Evolutionary conservation across 2,329 filamentous ascomycete species (phyloP).

Genomic region (Cyphellophora europaea): DNA sequence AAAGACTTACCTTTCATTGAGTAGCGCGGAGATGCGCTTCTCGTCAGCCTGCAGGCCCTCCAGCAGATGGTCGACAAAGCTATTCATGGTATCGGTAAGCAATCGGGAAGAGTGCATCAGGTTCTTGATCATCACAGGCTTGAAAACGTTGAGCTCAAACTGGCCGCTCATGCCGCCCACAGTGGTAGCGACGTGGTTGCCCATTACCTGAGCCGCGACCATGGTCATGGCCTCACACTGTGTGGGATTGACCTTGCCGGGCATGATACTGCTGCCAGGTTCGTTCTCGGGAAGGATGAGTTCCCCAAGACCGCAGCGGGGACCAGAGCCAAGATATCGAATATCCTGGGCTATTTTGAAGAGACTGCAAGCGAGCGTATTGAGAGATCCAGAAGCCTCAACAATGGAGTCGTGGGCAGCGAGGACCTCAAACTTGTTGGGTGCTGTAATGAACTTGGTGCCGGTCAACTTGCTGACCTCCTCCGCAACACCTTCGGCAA

Average conservation of each 20-base stretch:
- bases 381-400: constrained; percentile 85
- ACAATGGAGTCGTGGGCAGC: constrained; percentile 94
- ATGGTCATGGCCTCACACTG: constrained; percentile 97
- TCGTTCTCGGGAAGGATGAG: constrained; percentile 93
- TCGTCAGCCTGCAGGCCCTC: constrained; percentile 85
- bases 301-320: constrained; percentile 91
- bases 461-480: constrained; percentile 91
- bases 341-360: constrained; percentile 99
- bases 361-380: constrained; percentile 82
- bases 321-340: constrained; percentile 90
- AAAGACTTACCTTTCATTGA: constrained; percentile 77
- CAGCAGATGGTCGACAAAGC: constrained; percentile 90
- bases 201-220: constrained; percentile 96
- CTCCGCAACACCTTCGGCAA: constrained; percentile 83
- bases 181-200: constrained; percentile 87
- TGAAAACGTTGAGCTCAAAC: constrained; percentile 98
- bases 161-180: constrained; percentile 96
- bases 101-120: constrained; percentile 85
- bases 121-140: constrained; percentile 92
- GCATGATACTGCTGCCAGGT: constrained; percentile 97
- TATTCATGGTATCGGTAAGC: constrained; percentile 83
- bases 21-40: constrained; percentile 76
- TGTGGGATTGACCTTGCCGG: constrained; percentile 97
- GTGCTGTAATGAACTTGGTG: constrained; percentile 86
- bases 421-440: constrained; percentile 97